These are phyloP conservation scores for Lactarius vividus DNA, from an alignment of 768 basidiomycete species.

Conservation along the genomic window DNA sequence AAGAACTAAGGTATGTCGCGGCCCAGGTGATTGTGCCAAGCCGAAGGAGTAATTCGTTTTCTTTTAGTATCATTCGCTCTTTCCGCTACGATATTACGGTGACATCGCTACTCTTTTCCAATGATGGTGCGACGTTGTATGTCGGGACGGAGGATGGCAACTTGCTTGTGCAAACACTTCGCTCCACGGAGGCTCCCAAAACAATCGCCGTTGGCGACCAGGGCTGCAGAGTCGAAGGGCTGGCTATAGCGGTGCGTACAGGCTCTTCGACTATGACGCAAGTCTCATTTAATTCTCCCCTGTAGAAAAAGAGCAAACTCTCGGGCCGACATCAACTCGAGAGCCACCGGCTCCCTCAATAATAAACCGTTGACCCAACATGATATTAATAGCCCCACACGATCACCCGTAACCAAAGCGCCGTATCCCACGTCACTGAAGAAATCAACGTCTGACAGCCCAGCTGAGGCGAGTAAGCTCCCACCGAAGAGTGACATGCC, in stretches of 20 bases:
- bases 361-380: slow-evolving; percentile 30
- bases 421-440: slow-evolving; percentile 6
- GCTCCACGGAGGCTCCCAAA: slow-evolving; percentile 64
- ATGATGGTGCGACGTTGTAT: slow-evolving; percentile 65
- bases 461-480: slow-evolving; percentile 3
- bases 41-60: not conserved
- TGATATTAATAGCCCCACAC: slow-evolving; percentile 20
- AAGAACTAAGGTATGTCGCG: slow-evolving; percentile 61
- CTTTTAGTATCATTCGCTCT: slow-evolving; percentile 54
- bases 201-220: slow-evolving; percentile 48
- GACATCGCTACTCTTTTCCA: slow-evolving; percentile 64
- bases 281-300: not conserved
- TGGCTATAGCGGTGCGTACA: slow-evolving; percentile 54
- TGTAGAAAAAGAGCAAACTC: slow-evolving; percentile 28
- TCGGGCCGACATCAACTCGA: slow-evolving; percentile 32
- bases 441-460: slow-evolving; percentile 19
- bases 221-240: slow-evolving; percentile 47
- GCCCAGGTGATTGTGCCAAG: not conserved
- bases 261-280: not conserved
- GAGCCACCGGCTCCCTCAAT: slow-evolving; percentile 32
- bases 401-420: slow-evolving; percentile 13
- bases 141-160: slow-evolving; percentile 63
- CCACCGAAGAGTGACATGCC: not conserved
- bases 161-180: slow-evolving; percentile 61
- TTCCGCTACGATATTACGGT: slow-evolving; percentile 51